Evolutionary conservation across 331 rosid species (phyloP), one percentile per base, ranked within the genome.

Genomic region (Quercus tomentella): DNA sequence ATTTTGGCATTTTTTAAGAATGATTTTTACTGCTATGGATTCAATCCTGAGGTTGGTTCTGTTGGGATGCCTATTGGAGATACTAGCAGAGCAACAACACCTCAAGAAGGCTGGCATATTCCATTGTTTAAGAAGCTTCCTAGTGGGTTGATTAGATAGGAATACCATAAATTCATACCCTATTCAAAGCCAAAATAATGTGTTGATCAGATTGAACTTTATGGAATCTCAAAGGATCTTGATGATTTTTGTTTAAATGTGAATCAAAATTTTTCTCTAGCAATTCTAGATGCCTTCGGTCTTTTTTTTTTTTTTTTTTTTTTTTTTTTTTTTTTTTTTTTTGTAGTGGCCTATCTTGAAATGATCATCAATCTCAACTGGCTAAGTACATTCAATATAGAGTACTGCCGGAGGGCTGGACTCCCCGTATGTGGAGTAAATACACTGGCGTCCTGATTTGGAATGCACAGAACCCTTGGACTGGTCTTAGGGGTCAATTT

Each of bases 401-500:
- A 92, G 97, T 97, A 75, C 91, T 92, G 68, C 82, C 89, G 23
- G 97, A 92, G 87, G 98, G 97, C 54, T 94, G 94, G 97, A 89
- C 89, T 71, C 86, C 93, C 66, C 91, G 82, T 4, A 94, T 94
- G 97, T 92, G 98, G 98, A 91, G 83, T 83, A 94, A 94, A 84
- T 90, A 89, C 84, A 94, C 97, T 3, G 97, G 97, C 26, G 90
- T 94, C 70, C 83, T 94, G 79, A 94, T 94, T 84, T 94, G 97
- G 98, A 94, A 94, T 87, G 87, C 98, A 33, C 97, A 91, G 82
- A 92, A 94, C 86, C 98, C 97, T 26, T 94, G 98, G 98, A 88
- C 97, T 20, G 98, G 98, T 80, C 91, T 94, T 61, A 88, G 98
- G 79, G 98, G 98, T 77, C 98, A 94, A 82, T 89, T 94, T 83